Conservation (phyloP, 2,329 filamentous ascomycete genomes). For the Chaetomium globosum region DNA sequence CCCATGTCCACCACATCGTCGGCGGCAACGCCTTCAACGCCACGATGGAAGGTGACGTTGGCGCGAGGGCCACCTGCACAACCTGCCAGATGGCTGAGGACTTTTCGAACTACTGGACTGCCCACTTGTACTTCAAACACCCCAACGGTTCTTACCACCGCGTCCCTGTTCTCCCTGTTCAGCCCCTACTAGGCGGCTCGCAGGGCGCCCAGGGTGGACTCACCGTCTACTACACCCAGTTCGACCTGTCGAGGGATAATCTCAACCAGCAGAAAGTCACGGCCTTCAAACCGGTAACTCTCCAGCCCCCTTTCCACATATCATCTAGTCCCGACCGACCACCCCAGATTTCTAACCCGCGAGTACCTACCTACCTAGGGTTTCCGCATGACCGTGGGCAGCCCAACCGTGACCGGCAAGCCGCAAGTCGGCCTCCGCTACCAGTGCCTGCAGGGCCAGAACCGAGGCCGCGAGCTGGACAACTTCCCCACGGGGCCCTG, state of each 20-base stretch:
- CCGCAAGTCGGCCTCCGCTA: constrained; percentile 44
- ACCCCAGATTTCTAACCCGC: not conserved
- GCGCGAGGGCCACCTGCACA: constrained; percentile 35
- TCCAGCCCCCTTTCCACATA: not conserved
- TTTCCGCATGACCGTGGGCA: constrained; percentile 50
- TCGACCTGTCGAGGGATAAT: constrained; percentile 37
- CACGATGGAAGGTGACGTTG: constrained; percentile 35
- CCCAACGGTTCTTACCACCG: constrained; percentile 39
- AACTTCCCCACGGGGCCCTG: constrained; percentile 47
- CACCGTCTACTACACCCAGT: constrained; percentile 37
- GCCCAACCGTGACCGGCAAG: constrained; percentile 28
- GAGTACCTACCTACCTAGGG: constrained; percentile 41
- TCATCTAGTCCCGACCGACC: not conserved
- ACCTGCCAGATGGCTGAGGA: constrained; percentile 40
- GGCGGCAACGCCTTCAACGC: constrained; percentile 38
- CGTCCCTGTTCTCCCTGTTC: constrained; percentile 29
- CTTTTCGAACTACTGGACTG: constrained; percentile 41
- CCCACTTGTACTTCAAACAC: constrained; percentile 38
- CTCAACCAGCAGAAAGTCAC: constrained; percentile 35
- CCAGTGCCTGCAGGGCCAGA: constrained; percentile 44
- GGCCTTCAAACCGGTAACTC: constrained; percentile 35
- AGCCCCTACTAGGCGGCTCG: constrained; percentile 27
- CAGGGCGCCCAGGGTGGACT: constrained; percentile 36
- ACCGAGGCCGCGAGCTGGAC: constrained; percentile 46
- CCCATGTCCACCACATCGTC: constrained; percentile 38